Conservation (phyloP, 106 monocot genomes). For the Alisma plantagoaquatica region DNA sequence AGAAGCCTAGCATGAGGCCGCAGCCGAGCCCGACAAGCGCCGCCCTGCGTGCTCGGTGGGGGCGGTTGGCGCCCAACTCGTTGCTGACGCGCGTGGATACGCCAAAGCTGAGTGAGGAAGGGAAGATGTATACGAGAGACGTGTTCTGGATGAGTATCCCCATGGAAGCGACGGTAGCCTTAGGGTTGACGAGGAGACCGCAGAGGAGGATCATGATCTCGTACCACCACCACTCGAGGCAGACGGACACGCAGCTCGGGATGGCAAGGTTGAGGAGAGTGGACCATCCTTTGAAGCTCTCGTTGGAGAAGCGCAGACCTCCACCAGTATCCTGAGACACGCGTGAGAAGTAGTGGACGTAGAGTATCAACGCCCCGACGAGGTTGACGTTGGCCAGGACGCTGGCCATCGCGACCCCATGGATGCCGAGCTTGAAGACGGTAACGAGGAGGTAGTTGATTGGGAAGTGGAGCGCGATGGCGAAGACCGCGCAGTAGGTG, state of each 20-base stretch:
- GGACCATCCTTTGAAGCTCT: slow-evolving; percentile 45
- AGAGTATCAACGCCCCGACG: slow-evolving; percentile 32
- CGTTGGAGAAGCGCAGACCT: slow-evolving; percentile 12
- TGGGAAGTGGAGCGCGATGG: slow-evolving; percentile 50
- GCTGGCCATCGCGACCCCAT: slow-evolving; percentile 57
- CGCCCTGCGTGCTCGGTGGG: background rate
- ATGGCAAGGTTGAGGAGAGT: slow-evolving; percentile 55
- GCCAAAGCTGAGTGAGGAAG: slow-evolving; percentile 19
- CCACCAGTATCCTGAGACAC: slow-evolving; percentile 29
- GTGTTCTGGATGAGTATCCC: slow-evolving; percentile 18
- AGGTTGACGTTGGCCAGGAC: slow-evolving; percentile 54
- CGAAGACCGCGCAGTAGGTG: slow-evolving; percentile 42
- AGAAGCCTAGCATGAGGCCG: slow-evolving; percentile 14
- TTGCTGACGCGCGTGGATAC: slow-evolving; percentile 19
- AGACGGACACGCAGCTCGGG: slow-evolving; percentile 86
- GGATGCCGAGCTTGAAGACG: slow-evolving; percentile 43
- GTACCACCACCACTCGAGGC: slow-evolving; percentile 99
- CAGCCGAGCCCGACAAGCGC: slow-evolving; percentile 13
- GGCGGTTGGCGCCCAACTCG: slow-evolving; percentile 11
- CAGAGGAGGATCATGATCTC: slow-evolving; percentile 90
- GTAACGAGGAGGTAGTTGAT: slow-evolving; percentile 66
- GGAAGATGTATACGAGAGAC: slow-evolving; percentile 16
- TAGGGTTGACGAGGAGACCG: slow-evolving; percentile 22
- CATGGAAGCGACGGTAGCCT: slow-evolving; percentile 16
- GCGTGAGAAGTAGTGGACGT: slow-evolving; percentile 55